These are phyloP conservation scores for Pseudogymnoascus sp. DNA, from an alignment of 2,329 filamentous ascomycete species.

Conservation along the genomic window DNA sequence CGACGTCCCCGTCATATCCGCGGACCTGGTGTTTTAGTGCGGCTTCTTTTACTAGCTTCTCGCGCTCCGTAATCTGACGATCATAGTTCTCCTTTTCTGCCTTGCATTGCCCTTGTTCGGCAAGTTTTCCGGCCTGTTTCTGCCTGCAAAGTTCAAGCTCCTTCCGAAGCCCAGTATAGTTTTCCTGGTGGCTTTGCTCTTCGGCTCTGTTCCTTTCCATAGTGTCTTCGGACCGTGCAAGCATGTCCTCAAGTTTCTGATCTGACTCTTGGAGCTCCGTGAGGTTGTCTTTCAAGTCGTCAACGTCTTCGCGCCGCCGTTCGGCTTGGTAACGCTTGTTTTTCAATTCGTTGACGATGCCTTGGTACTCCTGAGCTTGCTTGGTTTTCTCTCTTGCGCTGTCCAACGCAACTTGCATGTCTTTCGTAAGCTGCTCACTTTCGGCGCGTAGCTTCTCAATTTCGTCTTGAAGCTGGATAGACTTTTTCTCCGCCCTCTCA, in stretches of 20 bases:
- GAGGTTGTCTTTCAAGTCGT: constrained; percentile 63
- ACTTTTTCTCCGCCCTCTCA: constrained; percentile 60
- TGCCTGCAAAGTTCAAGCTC: constrained; percentile 39
- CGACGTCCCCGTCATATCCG: constrained; percentile 73
- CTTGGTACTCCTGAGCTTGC: constrained; percentile 65
- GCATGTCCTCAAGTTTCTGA: constrained; percentile 60
- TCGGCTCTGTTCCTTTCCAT: constrained; percentile 60
- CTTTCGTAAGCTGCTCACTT: constrained; percentile 47
- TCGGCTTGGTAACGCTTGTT: constrained; percentile 69
- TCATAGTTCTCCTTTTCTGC: constrained; percentile 85
- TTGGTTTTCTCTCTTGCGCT: constrained; percentile 58
- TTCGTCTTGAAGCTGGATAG: constrained; percentile 56
- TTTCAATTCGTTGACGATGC: constrained; percentile 66
- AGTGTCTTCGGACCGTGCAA: constrained; percentile 71
- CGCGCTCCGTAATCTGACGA: constrained; percentile 64
- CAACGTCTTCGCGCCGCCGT: constrained; percentile 62
- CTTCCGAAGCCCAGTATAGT: constrained; percentile 58
- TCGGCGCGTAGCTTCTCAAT: constrained; percentile 55
- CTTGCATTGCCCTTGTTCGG: constrained; percentile 69
- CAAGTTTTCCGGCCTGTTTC: constrained; percentile 44
- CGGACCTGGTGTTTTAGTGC: constrained; percentile 72
- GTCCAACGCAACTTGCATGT: constrained; percentile 53
- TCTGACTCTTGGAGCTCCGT: constrained; percentile 74
- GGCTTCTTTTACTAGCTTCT: constrained; percentile 68
- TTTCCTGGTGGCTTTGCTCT: constrained; percentile 52